Conservation (phyloP, 2,329 filamentous ascomycete genomes). For the Hyphodiscus sp. region DNA sequence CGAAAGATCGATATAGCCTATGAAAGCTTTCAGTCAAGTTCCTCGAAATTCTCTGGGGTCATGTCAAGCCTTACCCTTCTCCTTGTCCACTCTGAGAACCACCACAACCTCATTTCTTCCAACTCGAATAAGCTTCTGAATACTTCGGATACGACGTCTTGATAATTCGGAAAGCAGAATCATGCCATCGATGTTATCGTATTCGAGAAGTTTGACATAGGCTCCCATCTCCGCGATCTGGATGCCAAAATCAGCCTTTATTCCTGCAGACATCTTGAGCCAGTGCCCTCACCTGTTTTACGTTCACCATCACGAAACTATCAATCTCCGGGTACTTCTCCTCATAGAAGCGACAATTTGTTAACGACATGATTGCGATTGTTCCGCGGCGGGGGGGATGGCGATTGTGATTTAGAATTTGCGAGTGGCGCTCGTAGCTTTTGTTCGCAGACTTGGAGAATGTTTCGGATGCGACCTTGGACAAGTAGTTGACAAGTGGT, state of each 20-base stretch:
- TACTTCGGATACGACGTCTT: constrained; percentile 94
- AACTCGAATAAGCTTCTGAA: constrained; percentile 97
- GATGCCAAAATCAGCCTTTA: constrained; percentile 9
- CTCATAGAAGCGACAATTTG: constrained; percentile 95
- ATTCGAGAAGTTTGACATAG: constrained; percentile 98
- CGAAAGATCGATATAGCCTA: constrained; percentile 94
- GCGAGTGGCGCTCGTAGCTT: constrained; percentile 13
- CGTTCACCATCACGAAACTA: constrained; percentile 99
- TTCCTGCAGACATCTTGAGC: neutral
- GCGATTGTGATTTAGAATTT: constrained; percentile 9
- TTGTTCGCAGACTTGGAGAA: neutral
- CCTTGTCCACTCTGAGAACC: constrained; percentile 97
- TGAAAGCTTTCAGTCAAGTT: constrained; percentile 2
- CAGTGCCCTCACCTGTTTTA: constrained; percentile 70
- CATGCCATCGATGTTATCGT: constrained; percentile 99
- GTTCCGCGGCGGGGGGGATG: constrained; percentile 17
- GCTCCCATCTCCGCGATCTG: constrained; percentile 99
- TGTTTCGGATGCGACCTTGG: neutral
- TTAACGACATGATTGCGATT: constrained; percentile 78
- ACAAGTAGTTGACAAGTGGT: neutral
- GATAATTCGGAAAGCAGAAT: constrained; percentile 97
- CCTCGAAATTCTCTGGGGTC: constrained; percentile 2
- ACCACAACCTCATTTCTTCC: constrained; percentile 98
- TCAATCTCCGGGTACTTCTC: constrained; percentile 98
- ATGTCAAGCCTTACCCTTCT: constrained; percentile 63